These are phyloP conservation scores for Penicillium sp. DNA, from an alignment of 2,329 filamentous ascomycete species.

Conservation along the genomic window DNA sequence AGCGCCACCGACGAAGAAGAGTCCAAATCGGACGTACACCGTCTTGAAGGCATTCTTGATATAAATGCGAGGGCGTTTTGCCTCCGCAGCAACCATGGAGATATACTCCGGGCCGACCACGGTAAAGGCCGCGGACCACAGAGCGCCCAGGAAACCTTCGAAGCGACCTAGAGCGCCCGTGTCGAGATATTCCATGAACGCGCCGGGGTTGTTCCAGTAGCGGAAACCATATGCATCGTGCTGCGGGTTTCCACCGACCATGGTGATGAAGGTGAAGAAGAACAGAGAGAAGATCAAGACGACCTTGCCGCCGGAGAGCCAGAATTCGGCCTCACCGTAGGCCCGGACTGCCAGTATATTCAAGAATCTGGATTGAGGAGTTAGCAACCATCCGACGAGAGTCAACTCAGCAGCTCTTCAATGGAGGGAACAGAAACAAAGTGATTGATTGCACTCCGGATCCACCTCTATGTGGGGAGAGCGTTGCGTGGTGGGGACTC, in stretches of 20 bases:
- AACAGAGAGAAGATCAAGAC: constrained; percentile 68
- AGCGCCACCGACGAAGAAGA: constrained; percentile 73
- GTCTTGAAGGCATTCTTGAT: constrained; percentile 75
- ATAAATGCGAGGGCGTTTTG: constrained; percentile 65
- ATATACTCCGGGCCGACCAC: constrained; percentile 68
- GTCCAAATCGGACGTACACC: constrained; percentile 73
- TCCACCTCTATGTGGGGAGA: background rate
- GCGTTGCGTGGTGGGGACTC: background rate
- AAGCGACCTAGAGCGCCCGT: constrained; percentile 62
- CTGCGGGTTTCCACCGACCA: constrained; percentile 75
- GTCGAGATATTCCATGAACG: constrained; percentile 66
- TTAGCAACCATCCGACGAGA: background rate
- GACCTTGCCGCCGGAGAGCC: constrained; percentile 60
- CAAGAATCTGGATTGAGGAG: constrained; percentile 47
- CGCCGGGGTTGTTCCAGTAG: constrained; percentile 61
- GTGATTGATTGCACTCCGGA: background rate
- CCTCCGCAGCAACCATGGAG: constrained; percentile 63
- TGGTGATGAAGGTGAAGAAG: constrained; percentile 74
- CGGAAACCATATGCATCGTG: constrained; percentile 71
- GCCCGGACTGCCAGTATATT: constrained; percentile 70
- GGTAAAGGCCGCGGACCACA: constrained; percentile 68
- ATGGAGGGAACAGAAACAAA: background rate
- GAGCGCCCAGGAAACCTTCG: constrained; percentile 62
- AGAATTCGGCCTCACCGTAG: constrained; percentile 65
- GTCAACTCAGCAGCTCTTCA: background rate